These are phyloP conservation scores for Alternaria gansuensis DNA, from an alignment of 2,329 filamentous ascomycete species.

Conservation along the genomic window DNA sequence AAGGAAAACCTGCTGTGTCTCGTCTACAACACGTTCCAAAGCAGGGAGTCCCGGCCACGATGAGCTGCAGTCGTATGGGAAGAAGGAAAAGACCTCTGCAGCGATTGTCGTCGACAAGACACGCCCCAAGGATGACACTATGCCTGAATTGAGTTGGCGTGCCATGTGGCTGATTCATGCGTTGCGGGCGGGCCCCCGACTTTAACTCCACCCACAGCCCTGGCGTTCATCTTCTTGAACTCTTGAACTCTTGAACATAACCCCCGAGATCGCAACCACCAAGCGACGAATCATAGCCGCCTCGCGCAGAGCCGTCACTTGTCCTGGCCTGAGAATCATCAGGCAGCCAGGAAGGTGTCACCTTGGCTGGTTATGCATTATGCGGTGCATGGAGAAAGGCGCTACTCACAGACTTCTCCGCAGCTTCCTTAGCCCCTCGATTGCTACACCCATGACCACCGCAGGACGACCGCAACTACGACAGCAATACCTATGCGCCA, in stretches of 20 bases:
- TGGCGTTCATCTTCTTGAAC: background rate
- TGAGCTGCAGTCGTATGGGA: background rate
- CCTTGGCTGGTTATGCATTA: background rate
- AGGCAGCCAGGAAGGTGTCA: no score
- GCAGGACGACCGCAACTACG: background rate
- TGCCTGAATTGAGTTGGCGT: conserved; percentile 6
- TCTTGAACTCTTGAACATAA: background rate
- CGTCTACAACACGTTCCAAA: background rate
- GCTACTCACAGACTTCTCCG: background rate
- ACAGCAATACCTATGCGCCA: background rate
- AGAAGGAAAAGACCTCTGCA: conserved; percentile 2
- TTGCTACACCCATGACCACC: background rate
- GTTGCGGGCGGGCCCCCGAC: background rate
- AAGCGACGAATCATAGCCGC: no score
- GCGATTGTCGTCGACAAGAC: conserved; percentile 2
- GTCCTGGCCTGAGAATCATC: no score
- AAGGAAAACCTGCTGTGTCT: background rate
- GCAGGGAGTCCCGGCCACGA: background rate
- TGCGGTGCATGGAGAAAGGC: background rate
- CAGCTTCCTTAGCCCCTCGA: conserved; percentile 1
- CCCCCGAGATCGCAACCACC: background rate
- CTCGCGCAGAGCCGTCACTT: no score
- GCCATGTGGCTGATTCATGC: conserved; percentile 5
- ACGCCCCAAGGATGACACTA: conserved; percentile 5
- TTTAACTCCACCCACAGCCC: background rate